phyloP scores from a whole-genome alignment of 2,329 filamentous ascomycete genomes.

The Colletotrichum zoysiae region DNA sequence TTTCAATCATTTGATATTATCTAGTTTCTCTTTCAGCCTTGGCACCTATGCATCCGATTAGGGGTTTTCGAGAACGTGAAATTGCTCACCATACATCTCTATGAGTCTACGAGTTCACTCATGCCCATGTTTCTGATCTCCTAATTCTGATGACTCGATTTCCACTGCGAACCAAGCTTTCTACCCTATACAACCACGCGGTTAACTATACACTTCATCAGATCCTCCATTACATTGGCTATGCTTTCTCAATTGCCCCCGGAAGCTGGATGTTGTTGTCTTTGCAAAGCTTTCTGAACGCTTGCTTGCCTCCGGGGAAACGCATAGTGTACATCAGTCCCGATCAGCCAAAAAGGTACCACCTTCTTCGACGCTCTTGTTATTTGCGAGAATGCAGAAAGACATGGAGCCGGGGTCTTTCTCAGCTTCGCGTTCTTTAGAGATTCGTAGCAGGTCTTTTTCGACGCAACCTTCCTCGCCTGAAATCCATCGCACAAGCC shows the following conservation, averaged over 20 bases:
- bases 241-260: fast-evolving
- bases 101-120: background rate
- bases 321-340: background rate
- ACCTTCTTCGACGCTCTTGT: constrained; percentile 10
- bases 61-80: background rate
- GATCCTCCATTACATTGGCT: background rate
- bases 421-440: background rate
- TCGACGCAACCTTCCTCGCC: background rate
- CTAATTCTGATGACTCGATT: constrained; percentile 1
- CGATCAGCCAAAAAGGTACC: background rate
- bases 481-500: background rate
- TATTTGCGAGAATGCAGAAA: background rate
- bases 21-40: background rate
- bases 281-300: background rate
- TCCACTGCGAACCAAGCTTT: background rate
- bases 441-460: background rate
- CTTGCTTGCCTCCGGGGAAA: background rate
- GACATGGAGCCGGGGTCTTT: fast-evolving
- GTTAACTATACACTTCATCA: background rate
- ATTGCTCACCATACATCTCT: background rate
- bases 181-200: background rate
- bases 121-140: background rate
- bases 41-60: background rate
- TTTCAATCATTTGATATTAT: background rate
- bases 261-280: background rate